A percentile compares a stretch with the other conserved stretches of the same genome.
phyloP scores from a whole-genome alignment of 495 filamentous ascomycete species.

The Beverwykella pulmonaria region DNA sequence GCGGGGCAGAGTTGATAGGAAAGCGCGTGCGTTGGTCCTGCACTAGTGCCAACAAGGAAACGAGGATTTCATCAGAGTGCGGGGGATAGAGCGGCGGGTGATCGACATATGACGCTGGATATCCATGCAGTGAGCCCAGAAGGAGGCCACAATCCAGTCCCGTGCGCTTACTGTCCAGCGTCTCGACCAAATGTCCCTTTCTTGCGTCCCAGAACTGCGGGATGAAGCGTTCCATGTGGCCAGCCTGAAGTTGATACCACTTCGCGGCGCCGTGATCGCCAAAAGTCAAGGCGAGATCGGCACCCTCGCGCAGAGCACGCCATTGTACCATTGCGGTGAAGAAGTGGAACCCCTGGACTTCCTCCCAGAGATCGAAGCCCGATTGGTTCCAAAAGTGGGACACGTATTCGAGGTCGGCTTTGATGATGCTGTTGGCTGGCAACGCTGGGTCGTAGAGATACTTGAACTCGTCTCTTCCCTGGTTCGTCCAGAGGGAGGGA shows the following conservation, averaged over 20 bases:
- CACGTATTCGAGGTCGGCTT: conserved; percentile 49
- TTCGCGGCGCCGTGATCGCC: conserved; percentile 42
- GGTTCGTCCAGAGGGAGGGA: conserved; percentile 41
- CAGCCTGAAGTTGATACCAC: conserved; percentile 47
- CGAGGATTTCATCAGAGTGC: conserved; percentile 46
- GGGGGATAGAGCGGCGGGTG: conserved; percentile 40
- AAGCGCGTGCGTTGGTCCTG: conserved; percentile 44
- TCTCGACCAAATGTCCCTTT: conserved; percentile 46
- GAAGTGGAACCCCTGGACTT: conserved; percentile 59
- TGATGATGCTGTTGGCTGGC: conserved; percentile 42
- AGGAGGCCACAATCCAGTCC: conserved; percentile 49
- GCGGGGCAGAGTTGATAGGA: conserved; percentile 41
- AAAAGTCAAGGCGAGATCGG: conserved; percentile 42
- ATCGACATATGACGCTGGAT: neutral
- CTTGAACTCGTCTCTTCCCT: conserved; percentile 40
- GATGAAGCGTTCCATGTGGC: conserved; percentile 38
- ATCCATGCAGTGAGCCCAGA: conserved; percentile 46
- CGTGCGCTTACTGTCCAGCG: conserved; percentile 39
- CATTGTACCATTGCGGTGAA: conserved; percentile 63
- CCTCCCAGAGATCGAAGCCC: conserved; percentile 60
- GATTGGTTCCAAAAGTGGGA: conserved; percentile 51
- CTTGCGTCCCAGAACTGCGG: conserved; percentile 42
- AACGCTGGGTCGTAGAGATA: conserved; percentile 41
- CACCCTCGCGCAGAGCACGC: conserved; percentile 46
- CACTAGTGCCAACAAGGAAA: conserved; percentile 45